Base-by-base conservation (phyloP, 306 rosid genomes). In the Lablab purpureus region DNA sequence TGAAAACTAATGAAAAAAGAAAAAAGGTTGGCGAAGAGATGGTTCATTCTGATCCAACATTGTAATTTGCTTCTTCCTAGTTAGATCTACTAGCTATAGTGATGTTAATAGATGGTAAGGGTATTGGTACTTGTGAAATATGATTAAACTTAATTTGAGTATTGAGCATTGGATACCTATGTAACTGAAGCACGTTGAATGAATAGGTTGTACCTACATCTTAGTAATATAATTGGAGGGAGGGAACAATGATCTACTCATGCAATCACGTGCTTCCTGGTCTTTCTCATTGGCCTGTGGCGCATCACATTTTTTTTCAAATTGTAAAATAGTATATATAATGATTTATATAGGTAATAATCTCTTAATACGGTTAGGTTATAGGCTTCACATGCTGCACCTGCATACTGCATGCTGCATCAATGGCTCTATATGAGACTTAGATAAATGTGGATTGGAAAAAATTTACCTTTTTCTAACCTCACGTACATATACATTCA, bases 181-280 rank as follows among this genome's bases (percentile, higher is more conserved):
- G 17, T 40, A 73, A n/a, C n/a, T n/a, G n/a, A n/a, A n/a, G n/a
- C 37, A 19, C 32, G 40, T 81, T 72, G 75, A 46, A 64, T 2
- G 25, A 74, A 17, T 73, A 68, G 80, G 19, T 28, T 69, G 14
- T 55, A 34, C 11, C 13, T 40, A 55, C 28, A 62, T 68, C 60
- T 11, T 11, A 32, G 22, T 2, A 62, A 46, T 58, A 55, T 50
- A 74, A 56, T 34, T 60, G 73, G 22, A 80, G 22, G 78, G 21
- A 80, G 2, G 78, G 21, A 65, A 32, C 71, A 32, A 27, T 65
- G 41, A 59, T 66, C 19, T 50, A 79, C 52, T 67, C 67, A 64
- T 73, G 8, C 68, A 49, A 28, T 65, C 81, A 75, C 84, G 77
- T 75, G 84, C 79, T 78, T 66, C 67, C 66, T 65, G 27, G 51